phyloP scores from a whole-genome alignment of 1,284 basidiomycete species.

The Marasmius sp. region DNA sequence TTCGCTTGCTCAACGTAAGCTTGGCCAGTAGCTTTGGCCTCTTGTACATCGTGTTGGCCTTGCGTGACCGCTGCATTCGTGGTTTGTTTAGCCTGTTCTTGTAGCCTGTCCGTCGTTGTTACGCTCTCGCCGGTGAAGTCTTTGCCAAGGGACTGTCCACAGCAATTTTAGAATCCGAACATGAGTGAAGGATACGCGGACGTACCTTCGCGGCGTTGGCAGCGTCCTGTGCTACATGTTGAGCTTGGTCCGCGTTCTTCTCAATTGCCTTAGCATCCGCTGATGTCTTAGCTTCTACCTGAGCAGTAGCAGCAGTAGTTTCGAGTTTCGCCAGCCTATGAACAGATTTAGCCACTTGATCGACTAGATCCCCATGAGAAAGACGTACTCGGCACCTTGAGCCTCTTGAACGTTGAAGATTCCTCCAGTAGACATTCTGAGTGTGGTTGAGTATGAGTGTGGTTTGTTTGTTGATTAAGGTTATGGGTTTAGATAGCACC shows the following conservation, averaged over 20 bases:
- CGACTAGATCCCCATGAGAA: not conserved
- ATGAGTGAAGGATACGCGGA: not conserved
- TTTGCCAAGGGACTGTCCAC: conserved; percentile 41
- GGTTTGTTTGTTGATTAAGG: not conserved
- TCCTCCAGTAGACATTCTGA: conserved; percentile 3
- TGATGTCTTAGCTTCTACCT: conserved; percentile 8
- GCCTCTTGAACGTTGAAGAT: conserved; percentile 15
- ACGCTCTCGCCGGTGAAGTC: conserved; percentile 39
- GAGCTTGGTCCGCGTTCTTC: conserved; percentile 43
- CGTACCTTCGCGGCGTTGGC: conserved; percentile 48
- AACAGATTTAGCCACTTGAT: not conserved
- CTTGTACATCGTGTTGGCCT: conserved; percentile 49
- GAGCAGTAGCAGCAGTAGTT: conserved; percentile 14
- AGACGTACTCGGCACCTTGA: conserved; percentile 13
- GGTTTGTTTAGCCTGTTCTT: conserved; percentile 38
- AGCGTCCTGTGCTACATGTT: conserved; percentile 45
- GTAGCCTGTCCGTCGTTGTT: conserved; percentile 44
- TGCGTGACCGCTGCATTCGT: conserved; percentile 54
- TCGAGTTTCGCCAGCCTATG: conserved; percentile 8
- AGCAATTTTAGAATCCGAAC: not conserved
- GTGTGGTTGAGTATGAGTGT: not conserved
- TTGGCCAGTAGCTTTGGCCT: conserved; percentile 40
- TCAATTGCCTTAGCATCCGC: conserved; percentile 27
- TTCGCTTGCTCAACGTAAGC: conserved; percentile 57
- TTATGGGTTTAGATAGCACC: not conserved